Evolutionary conservation across 2,329 filamentous ascomycete genomes (phyloP).

Genomic region (Fusarium sp.): DNA sequence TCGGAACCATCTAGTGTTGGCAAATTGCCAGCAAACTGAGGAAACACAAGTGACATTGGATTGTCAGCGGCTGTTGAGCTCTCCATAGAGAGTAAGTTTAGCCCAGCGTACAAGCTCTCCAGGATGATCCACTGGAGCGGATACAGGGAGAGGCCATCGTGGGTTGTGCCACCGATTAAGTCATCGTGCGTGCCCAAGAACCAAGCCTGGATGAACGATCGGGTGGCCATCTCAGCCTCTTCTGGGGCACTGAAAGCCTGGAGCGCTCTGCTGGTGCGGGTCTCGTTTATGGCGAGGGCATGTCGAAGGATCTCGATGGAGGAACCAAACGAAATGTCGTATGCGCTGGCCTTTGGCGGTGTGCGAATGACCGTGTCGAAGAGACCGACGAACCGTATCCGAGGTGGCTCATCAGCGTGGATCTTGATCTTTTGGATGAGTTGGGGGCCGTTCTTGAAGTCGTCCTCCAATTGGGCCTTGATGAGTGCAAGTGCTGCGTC

Average conservation of each 20-base stretch:
- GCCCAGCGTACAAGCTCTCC: slow-evolving; percentile 34
- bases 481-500: slow-evolving; percentile 29
- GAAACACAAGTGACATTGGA: slow-evolving; percentile 34
- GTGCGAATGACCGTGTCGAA: slow-evolving; percentile 33
- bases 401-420: slow-evolving; percentile 14
- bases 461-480: slow-evolving; percentile 39
- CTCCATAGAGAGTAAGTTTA: slow-evolving; percentile 3
- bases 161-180: slow-evolving; percentile 32
- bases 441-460: slow-evolving; percentile 27
- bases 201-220: slow-evolving; percentile 40
- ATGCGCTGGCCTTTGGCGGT: slow-evolving; percentile 6
- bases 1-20: slow-evolving; percentile 38
- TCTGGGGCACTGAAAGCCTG: slow-evolving; percentile 15
- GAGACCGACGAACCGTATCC: slow-evolving; percentile 40
- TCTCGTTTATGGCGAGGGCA: slow-evolving; percentile 41
- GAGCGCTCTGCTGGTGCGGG: slow-evolving; percentile 10
- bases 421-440: slow-evolving; percentile 26
- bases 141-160: slow-evolving; percentile 40
- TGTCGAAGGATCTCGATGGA: slow-evolving; percentile 36
- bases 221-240: slow-evolving; percentile 12
- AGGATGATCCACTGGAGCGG: slow-evolving; percentile 42
- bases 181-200: slow-evolving; percentile 41
- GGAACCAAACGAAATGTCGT: slow-evolving; percentile 33
- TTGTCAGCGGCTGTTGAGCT: slow-evolving; percentile 14
- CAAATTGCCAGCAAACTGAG: slow-evolving; percentile 39